phyloP scores from a whole-genome alignment of 192 early-diverging fungal species.

The Entomortierella parvispora region DNA sequence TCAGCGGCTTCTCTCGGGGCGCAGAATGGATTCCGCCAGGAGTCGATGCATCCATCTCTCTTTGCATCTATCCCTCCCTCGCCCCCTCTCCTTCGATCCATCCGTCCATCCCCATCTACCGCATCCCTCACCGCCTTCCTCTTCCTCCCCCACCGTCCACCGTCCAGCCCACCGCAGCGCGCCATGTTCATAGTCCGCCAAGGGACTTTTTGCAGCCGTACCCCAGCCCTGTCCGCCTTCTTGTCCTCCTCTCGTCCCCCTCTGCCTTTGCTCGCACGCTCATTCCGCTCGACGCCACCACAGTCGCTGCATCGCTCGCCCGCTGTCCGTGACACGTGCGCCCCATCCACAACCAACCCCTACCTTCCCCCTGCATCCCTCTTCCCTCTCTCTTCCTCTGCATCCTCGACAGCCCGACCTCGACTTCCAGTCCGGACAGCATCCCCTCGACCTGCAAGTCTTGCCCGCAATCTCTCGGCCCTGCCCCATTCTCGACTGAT shows the following conservation, averaged over 20 bases:
- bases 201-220: conserved; percentile 19
- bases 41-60: too few relatives aligned
- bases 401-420: background rate
- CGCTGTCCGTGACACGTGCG: too few relatives aligned
- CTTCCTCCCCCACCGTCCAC: background rate
- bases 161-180: background rate
- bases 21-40: too few relatives aligned
- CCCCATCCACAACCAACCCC: too few relatives aligned
- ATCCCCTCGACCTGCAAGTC: background rate
- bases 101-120: too few relatives aligned
- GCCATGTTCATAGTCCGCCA: conserved; percentile 53
- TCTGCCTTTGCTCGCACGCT: background rate
- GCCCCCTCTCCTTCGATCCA: too few relatives aligned
- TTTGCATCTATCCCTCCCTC: too few relatives aligned
- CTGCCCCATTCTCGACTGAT: background rate
- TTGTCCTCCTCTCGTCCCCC: background rate
- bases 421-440: background rate
- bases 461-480: background rate
- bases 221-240: background rate
- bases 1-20: background rate
- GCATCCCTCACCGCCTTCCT: too few relatives aligned
- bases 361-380: background rate
- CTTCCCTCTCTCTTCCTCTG: background rate
- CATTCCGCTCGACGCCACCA: too few relatives aligned
- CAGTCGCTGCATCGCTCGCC: too few relatives aligned